These are phyloP conservation scores for Fennellomyces sp. DNA, from an alignment of 371 early-diverging fungal genomes.

Conservation along the genomic window DNA sequence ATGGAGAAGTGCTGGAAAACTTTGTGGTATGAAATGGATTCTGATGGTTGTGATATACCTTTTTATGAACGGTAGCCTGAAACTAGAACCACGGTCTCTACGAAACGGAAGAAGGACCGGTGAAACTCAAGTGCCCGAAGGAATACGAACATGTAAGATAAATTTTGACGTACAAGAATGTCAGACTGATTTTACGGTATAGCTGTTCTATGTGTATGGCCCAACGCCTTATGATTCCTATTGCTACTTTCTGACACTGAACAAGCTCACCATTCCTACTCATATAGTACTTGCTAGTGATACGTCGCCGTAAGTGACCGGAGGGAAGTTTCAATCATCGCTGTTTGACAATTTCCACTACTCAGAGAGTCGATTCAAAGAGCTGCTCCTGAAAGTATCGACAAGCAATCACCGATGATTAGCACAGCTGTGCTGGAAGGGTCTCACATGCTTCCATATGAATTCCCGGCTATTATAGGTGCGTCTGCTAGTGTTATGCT, in stretches of 20 bases:
- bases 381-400: not conserved
- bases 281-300: conserved; percentile 13
- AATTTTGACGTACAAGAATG: not conserved
- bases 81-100: conserved; percentile 31
- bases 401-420: conserved; percentile 9
- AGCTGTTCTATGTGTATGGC: not conserved
- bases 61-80: no score
- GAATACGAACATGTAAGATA: conserved; percentile 43
- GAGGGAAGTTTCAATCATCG: not conserved
- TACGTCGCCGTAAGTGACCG: conserved; percentile 16
- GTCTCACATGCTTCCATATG: conserved; percentile 37
- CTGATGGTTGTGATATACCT: no score
- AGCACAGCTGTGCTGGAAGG: conserved; percentile 25
- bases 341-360: not conserved
- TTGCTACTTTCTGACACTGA: no score
- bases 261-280: conserved; percentile 12
- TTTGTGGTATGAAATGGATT: no score
- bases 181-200: not conserved
- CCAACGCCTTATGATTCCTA: not conserved
- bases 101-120: conserved; percentile 35
- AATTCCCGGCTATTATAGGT: conserved; percentile 30
- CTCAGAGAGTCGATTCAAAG: no score
- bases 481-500: no score
- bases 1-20: no score
- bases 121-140: conserved; percentile 41